Evolutionary conservation across 2,329 filamentous ascomycete genomes (phyloP), one percentile per base, ranked within the genome.

Genomic region (Xylariomycetidae sp.): DNA sequence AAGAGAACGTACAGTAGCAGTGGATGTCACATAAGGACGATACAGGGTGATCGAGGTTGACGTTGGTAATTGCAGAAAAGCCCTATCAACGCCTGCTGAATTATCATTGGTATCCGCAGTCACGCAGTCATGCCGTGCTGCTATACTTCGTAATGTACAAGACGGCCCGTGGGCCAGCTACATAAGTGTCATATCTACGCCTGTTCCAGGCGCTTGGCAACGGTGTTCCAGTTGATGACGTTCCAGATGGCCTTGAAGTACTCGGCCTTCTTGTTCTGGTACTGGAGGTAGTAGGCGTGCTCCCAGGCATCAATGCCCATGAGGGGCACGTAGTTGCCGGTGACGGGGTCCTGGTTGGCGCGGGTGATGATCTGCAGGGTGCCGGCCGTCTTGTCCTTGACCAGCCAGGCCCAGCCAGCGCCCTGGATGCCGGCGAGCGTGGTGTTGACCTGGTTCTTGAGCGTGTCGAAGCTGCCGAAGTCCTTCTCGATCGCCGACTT

Each of bases 201-300:
- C 47, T 51, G 49, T 31, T 51, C 49, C 25, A 56, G 36, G 23
- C 54, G 46, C 42, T 47, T 44, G 14, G 47, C 46, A 10, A 58
- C 54, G n/a, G 51, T 52, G 31, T 43, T 46, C 54, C 84, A 89
- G 72, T 87, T 87, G 57, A 88, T 68, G 29, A 88, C 82, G 48
- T 87, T 79, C 83, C 83, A 88, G 54, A 88, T 76, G 31, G 80
- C 80, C 53, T 69, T 74, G 67, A 87, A 87, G 65, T 88, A 88
- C 60, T 87, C 83, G 34, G 79, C 83, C 72, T 87, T 87, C 57
- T 81, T 74, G 67, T 88, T 88, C 72, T 87, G 72, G 62, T 88
- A 88, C 47, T 73, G 70, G 14, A 74, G 53, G 46, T 76, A 76
- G 49, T 74, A 76, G 1, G 72, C 71, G 53, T 76, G 72, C 56